Base-by-base conservation (phyloP, 257 asterid species). In the Fraxinus pennsylvanica region DNA sequence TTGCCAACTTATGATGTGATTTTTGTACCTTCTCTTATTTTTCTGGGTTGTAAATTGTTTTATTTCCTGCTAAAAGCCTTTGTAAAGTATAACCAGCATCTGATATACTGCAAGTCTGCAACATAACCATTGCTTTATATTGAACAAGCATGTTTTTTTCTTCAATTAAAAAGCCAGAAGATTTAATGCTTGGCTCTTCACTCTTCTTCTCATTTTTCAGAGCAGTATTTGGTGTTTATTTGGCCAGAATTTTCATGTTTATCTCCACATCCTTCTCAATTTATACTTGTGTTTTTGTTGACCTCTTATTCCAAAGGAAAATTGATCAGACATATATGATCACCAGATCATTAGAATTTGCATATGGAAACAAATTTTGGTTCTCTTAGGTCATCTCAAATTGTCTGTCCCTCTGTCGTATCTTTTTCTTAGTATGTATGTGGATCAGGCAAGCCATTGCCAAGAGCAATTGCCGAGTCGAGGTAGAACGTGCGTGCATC, bases 391-490 rank as follows among this genome's bases (percentile, higher is more conserved):
- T 94, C 54, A 82, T 72, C 68, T 71, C 54, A 14, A 61, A 61
- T 7, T 39, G 29, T 76, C 0, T 63, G 27, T 12, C 52, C 8
- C 22, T 15, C 6, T 41, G 21, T 68, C 4, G 2, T n/a, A 21
- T 32, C 8, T 35, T 22, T 43, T 73, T 29, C 71, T 38, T 68
- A 21, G 5, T 27, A 21, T 35, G 38, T 30, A 30, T 30, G 98
- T 95, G 78, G 97, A 95, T 79, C 93, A 93, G 63, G 96, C 96
- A 35, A 95, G 79, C 75, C 88, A 80, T n/a, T 66, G 39, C 33
- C 84, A 91, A 72, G 99, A 86, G 85, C 85, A 50, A 84, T 92
- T 70, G 92, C 93, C 93, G 90, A 89, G 75, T 86, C 96, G 98
- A 90, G 83, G 92, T 96, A 72, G 91, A 90, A 81, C 85, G 93